Evolutionary conservation across 2,329 filamentous ascomycete genomes (phyloP), one percentile per base, ranked within the genome.

Genomic region (Aureobasidium pullulans): DNA sequence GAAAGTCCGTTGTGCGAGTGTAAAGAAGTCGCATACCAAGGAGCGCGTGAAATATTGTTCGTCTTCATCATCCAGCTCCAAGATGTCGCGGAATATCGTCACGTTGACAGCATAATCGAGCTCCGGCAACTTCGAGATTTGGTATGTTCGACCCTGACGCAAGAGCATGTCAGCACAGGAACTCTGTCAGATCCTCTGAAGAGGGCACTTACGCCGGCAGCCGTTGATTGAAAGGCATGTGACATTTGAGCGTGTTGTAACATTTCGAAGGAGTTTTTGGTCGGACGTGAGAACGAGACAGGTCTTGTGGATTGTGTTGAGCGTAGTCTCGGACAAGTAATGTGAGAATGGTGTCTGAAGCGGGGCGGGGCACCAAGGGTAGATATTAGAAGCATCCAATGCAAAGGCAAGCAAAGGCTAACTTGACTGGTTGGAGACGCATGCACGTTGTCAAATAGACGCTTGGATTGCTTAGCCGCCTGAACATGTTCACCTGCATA

Each of bases 41-140:
- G 54, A 57, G 19, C 54, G 54, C 8, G 54, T 40, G 11, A 57
- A 57, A 28, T 47, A 57, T 32, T 57, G 42, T 40, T 57, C 54
- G 32, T 57, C 54, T 19, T 57, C 54, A n/a, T 57, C 54, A 6
- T 57, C 54, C 32, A 57, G 11, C 5, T 57, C 54, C 43, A 57
- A 9, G 6, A 57, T 48, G 6, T 57, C 54, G 10, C 43, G 13
- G 9, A 57, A 57, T 31, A 48, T 36, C 15, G 32, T 19, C 2
- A 48, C n/a, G 15, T 57, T 36, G 43, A 57, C 40, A 6, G 43
- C 54, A 13, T 57, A 32, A 10, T 47, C 54, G n/a, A 57, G 54
- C 13, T 57, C 54, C 19, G 54, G 43, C 23, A 57, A 28, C 15
- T 48, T 48, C 15, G 54, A 57, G 43, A 57, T 23, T 23, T 48